These are phyloP conservation scores for Asterionellopsis glacialis DNA, from an alignment of 108 stramenopile genomes.

Conservation along the genomic window DNA sequence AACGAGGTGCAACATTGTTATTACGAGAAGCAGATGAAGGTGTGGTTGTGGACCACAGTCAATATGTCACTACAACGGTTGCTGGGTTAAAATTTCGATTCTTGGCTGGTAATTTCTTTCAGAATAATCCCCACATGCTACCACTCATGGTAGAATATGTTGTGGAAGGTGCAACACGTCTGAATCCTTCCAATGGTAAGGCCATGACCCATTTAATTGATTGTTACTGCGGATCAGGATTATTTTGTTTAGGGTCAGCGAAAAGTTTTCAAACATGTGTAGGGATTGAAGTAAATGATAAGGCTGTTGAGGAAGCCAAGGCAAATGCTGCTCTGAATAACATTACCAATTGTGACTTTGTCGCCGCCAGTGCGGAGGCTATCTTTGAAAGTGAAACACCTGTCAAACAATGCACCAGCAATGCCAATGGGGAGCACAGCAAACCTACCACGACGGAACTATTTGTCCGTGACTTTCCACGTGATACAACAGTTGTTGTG, in stretches of 20 bases:
- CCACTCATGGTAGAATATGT: slow-evolving; percentile 91
- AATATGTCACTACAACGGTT: slow-evolving; percentile 72
- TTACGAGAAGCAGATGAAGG: slow-evolving; percentile 56
- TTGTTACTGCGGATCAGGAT: slow-evolving; percentile 95
- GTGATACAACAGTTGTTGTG: slow-evolving; percentile 86
- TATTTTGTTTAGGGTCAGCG: slow-evolving; percentile 84
- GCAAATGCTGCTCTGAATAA: slow-evolving; percentile 79
- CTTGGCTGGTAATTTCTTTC: slow-evolving; percentile 96
- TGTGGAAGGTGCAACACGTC: slow-evolving; percentile 35
- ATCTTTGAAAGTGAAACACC: slow-evolving; percentile 59
- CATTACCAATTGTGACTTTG: slow-evolving; percentile 82
- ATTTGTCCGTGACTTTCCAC: slow-evolving; percentile 61
- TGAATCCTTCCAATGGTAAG: slow-evolving; percentile 10
- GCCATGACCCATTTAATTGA: slow-evolving; percentile 81
- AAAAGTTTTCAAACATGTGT: slow-evolving; percentile 73
- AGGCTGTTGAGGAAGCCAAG: slow-evolving; percentile 82
- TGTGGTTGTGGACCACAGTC: slow-evolving; percentile 83
- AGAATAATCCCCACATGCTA: slow-evolving; percentile 93
- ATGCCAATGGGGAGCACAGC: slow-evolving; percentile 25
- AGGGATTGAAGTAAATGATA: slow-evolving; percentile 92
- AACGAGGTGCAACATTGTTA: slow-evolving; percentile 85
- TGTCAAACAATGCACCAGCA: background rate
- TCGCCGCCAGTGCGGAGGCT: slow-evolving; percentile 84
- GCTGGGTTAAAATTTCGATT: slow-evolving; percentile 66
- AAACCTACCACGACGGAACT: slow-evolving; percentile 12